Percentiles rank a stretch among this genome's conserved stretches.
These are phyloP conservation scores for Rhizopogon roseolus DNA, from an alignment of 768 basidiomycete genomes.

Conservation along the genomic window DNA sequence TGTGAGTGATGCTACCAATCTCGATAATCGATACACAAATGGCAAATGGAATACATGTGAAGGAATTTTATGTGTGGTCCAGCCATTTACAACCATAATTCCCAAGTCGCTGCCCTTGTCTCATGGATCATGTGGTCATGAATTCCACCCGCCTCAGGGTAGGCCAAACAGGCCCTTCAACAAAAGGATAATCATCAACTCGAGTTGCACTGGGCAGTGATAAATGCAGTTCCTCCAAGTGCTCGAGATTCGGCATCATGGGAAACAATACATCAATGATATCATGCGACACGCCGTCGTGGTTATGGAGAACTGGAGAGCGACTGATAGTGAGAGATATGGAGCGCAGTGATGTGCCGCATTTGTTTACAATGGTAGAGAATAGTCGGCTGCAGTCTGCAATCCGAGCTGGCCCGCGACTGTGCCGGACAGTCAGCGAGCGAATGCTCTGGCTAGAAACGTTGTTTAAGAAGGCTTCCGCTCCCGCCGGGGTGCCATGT, in stretches of 20 bases:
- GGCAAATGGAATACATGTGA: constrained; percentile 2
- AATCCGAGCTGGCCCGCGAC: background rate
- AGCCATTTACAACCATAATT: background rate
- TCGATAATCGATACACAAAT: constrained; percentile 8
- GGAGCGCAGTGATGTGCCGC: background rate
- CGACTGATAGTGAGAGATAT: background rate
- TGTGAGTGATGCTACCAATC: constrained; percentile 23
- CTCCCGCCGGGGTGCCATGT: background rate
- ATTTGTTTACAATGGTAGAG: background rate
- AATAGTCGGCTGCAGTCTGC: background rate
- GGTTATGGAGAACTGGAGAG: background rate
- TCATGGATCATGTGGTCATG: background rate
- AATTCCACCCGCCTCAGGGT: background rate
- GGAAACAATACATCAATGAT: background rate
- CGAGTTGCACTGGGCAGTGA: background rate
- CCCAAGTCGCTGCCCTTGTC: background rate
- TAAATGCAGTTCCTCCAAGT: background rate
- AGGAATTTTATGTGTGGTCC: background rate
- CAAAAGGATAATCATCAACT: background rate
- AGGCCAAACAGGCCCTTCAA: background rate
- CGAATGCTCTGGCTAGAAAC: background rate
- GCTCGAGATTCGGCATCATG: constrained; percentile 1
- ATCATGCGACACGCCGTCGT: background rate
- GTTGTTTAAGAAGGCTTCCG: background rate
- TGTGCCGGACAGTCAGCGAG: background rate